A percentile compares a stretch with the other conserved stretches of the same genome.
phyloP scores from a whole-genome alignment of 176 grass and related monocot species.

The Dendrocalamus sinicus region DNA sequence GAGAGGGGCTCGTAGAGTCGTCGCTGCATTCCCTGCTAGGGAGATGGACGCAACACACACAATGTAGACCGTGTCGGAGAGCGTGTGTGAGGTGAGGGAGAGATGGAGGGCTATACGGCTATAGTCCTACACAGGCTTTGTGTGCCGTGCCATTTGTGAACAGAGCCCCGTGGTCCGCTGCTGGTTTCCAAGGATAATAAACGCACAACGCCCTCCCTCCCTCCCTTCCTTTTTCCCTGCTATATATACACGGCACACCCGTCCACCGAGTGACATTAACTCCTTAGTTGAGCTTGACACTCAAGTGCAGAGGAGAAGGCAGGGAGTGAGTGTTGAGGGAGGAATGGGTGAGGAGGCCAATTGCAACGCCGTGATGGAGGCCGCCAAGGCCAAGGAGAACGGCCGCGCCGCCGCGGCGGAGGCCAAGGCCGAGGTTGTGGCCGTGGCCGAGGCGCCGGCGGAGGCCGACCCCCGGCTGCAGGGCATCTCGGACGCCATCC shows the following conservation, averaged over 20 bases:
- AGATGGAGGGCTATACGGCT: background rate
- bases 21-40: background rate
- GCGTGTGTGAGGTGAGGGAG: background rate
- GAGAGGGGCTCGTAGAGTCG: background rate
- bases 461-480: slow-evolving; percentile 63
- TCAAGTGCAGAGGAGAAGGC: background rate
- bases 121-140: background rate
- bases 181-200: slow-evolving; percentile 35
- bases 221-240: background rate
- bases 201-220: background rate
- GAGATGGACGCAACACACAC: slow-evolving; percentile 19
- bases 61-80: background rate
- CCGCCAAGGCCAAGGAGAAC: slow-evolving; percentile 43
- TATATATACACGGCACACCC: slow-evolving; percentile 53
- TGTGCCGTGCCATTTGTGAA: background rate
- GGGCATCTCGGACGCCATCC: slow-evolving; percentile 82
- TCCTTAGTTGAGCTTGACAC: slow-evolving; percentile 18
- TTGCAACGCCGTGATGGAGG: slow-evolving; percentile 50
- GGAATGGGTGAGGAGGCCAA: slow-evolving; percentile 58
- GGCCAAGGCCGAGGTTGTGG: background rate
- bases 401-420: slow-evolving; percentile 25
- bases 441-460: background rate
- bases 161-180: background rate
- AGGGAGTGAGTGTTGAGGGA: background rate
- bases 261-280: slow-evolving; percentile 46